Evolutionary conservation across 2,329 filamentous ascomycete species (phyloP).

Genomic region (Decorospora gaudefroyi): DNA sequence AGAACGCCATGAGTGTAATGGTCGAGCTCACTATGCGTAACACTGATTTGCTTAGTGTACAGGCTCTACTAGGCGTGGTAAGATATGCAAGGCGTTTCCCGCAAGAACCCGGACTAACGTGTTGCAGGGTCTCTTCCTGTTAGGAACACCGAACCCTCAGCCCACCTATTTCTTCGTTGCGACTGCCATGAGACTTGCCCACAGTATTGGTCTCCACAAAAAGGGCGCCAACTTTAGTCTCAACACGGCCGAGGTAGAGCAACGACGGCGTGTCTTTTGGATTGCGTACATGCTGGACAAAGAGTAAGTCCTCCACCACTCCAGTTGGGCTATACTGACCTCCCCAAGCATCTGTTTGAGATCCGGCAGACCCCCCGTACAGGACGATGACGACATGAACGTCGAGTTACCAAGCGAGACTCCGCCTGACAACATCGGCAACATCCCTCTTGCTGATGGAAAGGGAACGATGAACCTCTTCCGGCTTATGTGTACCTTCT

Average conservation of each 20-base stretch:
- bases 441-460: constrained; percentile 85
- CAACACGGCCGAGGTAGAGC: constrained; percentile 91
- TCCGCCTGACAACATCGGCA: constrained; percentile 89
- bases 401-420: constrained; percentile 92
- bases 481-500: constrained; percentile 87
- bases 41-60: constrained; percentile 91
- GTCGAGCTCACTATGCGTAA: constrained; percentile 94
- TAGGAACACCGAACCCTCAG: constrained; percentile 95
- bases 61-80: constrained; percentile 88
- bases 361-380: constrained; percentile 71
- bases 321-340: constrained; percentile 22
- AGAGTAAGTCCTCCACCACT: constrained; percentile 54
- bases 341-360: constrained; percentile 64
- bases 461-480: constrained; percentile 96
- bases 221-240: constrained; percentile 89
- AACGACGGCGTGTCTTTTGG: constrained; percentile 79
- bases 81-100: constrained; percentile 21
- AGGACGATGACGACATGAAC: constrained; percentile 87
- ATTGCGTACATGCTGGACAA: constrained; percentile 76
- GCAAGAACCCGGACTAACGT: constrained; percentile 20
- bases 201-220: constrained; percentile 95
- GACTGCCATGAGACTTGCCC: constrained; percentile 84
- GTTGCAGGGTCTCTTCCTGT: constrained; percentile 75
- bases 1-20: constrained; percentile 94
- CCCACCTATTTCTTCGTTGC: constrained; percentile 90